Evolutionary conservation across 2,329 filamentous ascomycete species (phyloP).

Genomic region (Pseudogymnoascus sp.): DNA sequence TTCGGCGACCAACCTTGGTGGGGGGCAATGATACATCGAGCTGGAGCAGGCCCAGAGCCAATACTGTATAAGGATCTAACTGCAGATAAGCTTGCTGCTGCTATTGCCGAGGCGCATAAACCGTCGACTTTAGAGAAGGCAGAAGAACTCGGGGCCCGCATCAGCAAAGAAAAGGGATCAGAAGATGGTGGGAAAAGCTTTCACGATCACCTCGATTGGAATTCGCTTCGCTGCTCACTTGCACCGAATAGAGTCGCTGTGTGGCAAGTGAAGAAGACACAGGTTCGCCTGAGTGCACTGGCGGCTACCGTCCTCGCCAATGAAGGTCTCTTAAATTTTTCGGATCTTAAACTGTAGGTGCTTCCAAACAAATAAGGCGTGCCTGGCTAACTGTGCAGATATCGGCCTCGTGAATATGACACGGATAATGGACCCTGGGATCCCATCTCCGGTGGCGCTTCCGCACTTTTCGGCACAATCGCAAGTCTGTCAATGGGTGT

Average conservation of each 20-base stretch:
- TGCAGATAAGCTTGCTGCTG: conserved; percentile 53
- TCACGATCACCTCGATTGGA: conserved; percentile 58
- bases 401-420: conserved; percentile 57
- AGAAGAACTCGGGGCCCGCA: conserved; percentile 44
- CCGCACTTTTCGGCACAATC: conserved; percentile 74
- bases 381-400: conserved; percentile 33
- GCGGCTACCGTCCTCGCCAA: conserved; percentile 62
- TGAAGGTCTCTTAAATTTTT: conserved; percentile 54
- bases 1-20: conserved; percentile 78
- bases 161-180: conserved; percentile 56
- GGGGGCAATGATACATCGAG: conserved; percentile 65
- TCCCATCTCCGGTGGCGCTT: conserved; percentile 67
- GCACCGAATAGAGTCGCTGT: conserved; percentile 60
- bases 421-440: conserved; percentile 72
- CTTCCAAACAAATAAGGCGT: not conserved
- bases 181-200: conserved; percentile 59
- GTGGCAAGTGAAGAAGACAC: conserved; percentile 63
- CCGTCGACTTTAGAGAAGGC: conserved; percentile 50
- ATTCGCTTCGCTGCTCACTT: conserved; percentile 60
- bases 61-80: conserved; percentile 62
- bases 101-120: conserved; percentile 52
- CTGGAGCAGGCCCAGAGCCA: conserved; percentile 62
- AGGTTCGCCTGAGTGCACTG: conserved; percentile 60
- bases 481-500: conserved; percentile 74
- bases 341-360: conserved; percentile 63